These are phyloP conservation scores for Trichomonascaceae sp. DNA, from an alignment of 1,139 yeast species.

Conservation along the genomic window DNA sequence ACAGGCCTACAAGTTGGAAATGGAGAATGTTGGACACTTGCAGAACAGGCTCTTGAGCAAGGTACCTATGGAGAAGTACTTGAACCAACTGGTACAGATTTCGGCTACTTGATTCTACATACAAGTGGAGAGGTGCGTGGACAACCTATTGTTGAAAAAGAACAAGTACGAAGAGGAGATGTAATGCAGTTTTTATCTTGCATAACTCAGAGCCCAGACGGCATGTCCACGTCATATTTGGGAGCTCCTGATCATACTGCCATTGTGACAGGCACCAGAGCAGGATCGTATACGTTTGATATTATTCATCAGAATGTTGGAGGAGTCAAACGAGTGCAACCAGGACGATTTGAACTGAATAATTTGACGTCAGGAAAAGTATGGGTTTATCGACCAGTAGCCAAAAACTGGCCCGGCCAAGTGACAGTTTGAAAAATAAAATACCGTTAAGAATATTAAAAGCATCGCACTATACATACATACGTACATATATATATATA, in stretches of 20 bases:
- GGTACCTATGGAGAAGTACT: conserved; percentile 62
- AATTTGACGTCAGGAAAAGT: conserved; percentile 46
- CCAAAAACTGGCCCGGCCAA: conserved; percentile 41
- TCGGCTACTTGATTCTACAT: conserved; percentile 52
- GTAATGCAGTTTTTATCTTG: conserved; percentile 42
- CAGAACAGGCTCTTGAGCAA: conserved; percentile 53
- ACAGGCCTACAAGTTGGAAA: conserved; percentile 53
- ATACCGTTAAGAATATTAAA: neutral
- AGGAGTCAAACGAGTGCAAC: conserved; percentile 44
- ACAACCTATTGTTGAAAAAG: conserved; percentile 20
- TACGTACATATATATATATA: neutral
- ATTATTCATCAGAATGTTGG: conserved; percentile 61
- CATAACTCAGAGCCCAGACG: conserved; percentile 34
- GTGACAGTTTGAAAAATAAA: neutral
- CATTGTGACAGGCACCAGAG: conserved; percentile 40
- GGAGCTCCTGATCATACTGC: conserved; percentile 70
- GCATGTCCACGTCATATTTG: conserved; percentile 18
- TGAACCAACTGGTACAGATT: conserved; percentile 47
- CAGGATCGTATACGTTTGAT: conserved; percentile 30
- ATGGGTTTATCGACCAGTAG: conserved; percentile 51
- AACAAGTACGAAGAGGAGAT: conserved; percentile 41
- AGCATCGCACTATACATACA: neutral
- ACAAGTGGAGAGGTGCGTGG: conserved; percentile 27
- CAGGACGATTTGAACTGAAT: conserved; percentile 41
- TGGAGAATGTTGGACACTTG: conserved; percentile 80